Evolutionary conservation across 805 yeast genomes (phyloP), one percentile per base, ranked within the genome.

Genomic region (Cyberlindnera americana): DNA sequence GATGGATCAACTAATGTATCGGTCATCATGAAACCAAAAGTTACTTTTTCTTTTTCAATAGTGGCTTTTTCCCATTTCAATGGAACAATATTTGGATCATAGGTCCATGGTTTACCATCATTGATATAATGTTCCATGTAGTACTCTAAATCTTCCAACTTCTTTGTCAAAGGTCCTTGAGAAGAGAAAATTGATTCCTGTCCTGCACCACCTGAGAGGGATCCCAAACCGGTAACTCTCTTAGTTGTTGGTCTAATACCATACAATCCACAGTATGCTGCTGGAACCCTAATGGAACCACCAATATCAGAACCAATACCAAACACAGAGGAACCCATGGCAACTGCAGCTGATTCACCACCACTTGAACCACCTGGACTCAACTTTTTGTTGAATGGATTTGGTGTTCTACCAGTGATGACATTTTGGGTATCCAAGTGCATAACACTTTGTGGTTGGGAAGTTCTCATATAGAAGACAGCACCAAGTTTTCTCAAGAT

Each of bases 271-370:
- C 75, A 66, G 53, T 72, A 78, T 0, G 83, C 84, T 24, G 85
- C 82, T 5, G 88, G 88, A 8, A 69, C 75, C 51, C 88, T 70
- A 40, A 82, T 75, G 12, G 81, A 74, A 3, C 88, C 88, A 41
- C 88, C 88, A 44, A 81, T 81, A 54, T 81, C 88, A 19, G 83
- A 74, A 24, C 87, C 87, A 34, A 77, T 65, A 19, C 83, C 90
- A 32, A 81, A 50, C 1, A 77, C 73, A 21, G 83, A 75, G 3
- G 77, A 81, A 38, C 72, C 73, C 48, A 75, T 63, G 2, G 75
- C 75, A 40, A 78, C 75, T 41, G 76, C 62, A 1, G 83, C 79
- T 44, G 85, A 81, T 53, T 80, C 86, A 47, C 88, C 88, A 40
- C 87, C 85, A 10, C 83, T 76, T 1, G 83, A 77, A 15, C 88